Evolutionary conservation across 78 protist genomes (phyloP).

Genomic region (Guillardia theta): DNA sequence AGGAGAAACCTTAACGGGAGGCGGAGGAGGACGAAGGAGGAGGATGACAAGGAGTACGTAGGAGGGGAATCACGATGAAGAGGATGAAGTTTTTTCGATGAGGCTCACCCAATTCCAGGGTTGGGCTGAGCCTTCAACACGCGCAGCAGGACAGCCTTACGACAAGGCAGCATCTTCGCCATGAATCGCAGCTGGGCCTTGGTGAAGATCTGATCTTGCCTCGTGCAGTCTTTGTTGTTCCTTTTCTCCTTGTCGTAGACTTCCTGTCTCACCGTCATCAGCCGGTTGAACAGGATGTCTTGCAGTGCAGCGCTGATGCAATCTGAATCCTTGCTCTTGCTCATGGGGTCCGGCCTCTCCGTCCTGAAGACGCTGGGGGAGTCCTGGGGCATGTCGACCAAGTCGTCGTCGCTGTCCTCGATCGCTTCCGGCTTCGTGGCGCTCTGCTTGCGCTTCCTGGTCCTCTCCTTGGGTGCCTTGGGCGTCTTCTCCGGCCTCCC

Average conservation of each 20-base stretch:
- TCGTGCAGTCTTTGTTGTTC: background rate
- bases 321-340: background rate
- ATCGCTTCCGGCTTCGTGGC: background rate
- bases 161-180: background rate
- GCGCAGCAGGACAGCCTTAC: too few species aligned
- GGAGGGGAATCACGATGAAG: too few species aligned
- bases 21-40: too few species aligned
- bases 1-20: too few species aligned
- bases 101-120: too few species aligned
- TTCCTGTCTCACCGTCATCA: background rate
- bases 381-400: too few species aligned
- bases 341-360: background rate
- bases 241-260: background rate
- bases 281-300: background rate
- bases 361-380: too few species aligned
- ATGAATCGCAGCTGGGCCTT: background rate
- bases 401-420: background rate
- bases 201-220: background rate
- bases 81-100: too few species aligned
- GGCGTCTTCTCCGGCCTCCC: background rate
- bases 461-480: background rate
- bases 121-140: too few species aligned
- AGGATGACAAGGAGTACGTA: too few species aligned
- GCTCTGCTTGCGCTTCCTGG: background rate
- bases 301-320: background rate